A percentile compares a stretch with the other conserved stretches of the same genome.
phyloP scores from a whole-genome alignment of 305 asterid species.

The Rubia occidens region DNA sequence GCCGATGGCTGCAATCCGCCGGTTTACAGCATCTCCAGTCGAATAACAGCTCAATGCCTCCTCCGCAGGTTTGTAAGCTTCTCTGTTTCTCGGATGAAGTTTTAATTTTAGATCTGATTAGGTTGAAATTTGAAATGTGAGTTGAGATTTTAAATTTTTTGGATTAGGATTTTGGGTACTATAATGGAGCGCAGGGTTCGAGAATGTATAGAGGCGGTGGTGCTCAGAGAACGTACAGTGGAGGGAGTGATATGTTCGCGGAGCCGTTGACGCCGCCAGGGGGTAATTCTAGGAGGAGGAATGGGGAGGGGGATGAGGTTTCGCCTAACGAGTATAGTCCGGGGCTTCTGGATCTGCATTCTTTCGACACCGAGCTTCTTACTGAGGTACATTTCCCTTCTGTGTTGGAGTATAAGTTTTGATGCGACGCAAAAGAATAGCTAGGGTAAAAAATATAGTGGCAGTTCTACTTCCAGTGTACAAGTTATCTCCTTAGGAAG shows the following conservation, averaged over 20 bases:
- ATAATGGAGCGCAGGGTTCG: slow-evolving; percentile 66
- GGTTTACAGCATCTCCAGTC: slow-evolving; percentile 90
- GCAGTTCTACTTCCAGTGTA: not conserved
- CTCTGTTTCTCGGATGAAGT: slow-evolving; percentile 3
- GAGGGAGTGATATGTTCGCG: slow-evolving; percentile 45
- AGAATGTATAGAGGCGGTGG: slow-evolving; percentile 39
- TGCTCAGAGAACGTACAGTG: slow-evolving; percentile 36
- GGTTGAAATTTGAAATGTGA: slow-evolving; percentile 3
- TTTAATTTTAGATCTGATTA: slow-evolving; percentile 38
- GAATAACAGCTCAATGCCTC: slow-evolving; percentile 52
- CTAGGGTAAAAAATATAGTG: not conserved
- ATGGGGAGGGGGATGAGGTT: slow-evolving; percentile 46
- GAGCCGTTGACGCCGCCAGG: slow-evolving; percentile 78
- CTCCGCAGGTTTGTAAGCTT: slow-evolving; percentile 40
- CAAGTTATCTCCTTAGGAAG: not conserved
- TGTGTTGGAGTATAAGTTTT: not conserved
- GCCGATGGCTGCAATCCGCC: slow-evolving; percentile 96
- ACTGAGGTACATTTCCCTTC: slow-evolving; percentile 46
- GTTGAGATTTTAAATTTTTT: slow-evolving; percentile 4
- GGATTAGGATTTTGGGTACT: slow-evolving; percentile 65
- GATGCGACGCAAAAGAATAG: not conserved
- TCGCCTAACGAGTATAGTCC: slow-evolving; percentile 77
- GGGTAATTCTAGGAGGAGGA: slow-evolving; percentile 30
- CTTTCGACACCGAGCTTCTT: slow-evolving; percentile 81
- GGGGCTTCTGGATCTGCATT: slow-evolving; percentile 93